A percentile compares a stretch with the other conserved stretches of the same genome.
Evolutionary conservation across 2,329 filamentous ascomycete species (phyloP).

Genomic region (Monosporascus sp.): DNA sequence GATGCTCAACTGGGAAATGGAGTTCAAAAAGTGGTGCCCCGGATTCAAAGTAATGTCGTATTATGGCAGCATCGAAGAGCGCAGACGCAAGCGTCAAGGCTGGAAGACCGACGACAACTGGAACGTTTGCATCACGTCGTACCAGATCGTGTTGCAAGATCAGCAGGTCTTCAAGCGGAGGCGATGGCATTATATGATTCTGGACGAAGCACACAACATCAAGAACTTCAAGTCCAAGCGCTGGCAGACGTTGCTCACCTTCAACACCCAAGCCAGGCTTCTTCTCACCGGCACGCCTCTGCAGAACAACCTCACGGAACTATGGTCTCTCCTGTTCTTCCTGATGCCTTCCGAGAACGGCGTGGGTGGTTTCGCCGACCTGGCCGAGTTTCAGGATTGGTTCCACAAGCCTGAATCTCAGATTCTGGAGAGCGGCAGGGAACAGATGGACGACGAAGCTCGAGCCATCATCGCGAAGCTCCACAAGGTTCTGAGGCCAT

Average conservation of each 20-base stretch:
- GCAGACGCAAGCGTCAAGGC: constrained; percentile 81
- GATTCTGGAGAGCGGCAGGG: constrained; percentile 88
- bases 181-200: constrained; percentile 95
- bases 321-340: constrained; percentile 97
- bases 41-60: constrained; percentile 98
- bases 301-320: constrained; percentile 92
- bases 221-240: constrained; percentile 98
- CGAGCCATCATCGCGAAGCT: constrained; percentile 88
- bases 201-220: constrained; percentile 98
- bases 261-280: constrained; percentile 83
- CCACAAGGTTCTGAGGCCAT: constrained; percentile 89
- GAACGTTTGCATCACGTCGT: constrained; percentile 97
- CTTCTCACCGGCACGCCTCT: constrained; percentile 90
- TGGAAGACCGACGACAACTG: constrained; percentile 92
- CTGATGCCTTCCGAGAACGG: constrained; percentile 87
- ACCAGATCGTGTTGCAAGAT: constrained; percentile 92
- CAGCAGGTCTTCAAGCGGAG: constrained; percentile 89
- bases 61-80: constrained; percentile 90
- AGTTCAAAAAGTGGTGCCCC: constrained; percentile 98
- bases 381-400: constrained; percentile 96
- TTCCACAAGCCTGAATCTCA: constrained; percentile 94
- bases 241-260: constrained; percentile 91
- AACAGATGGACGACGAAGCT: constrained; percentile 91
- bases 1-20: constrained; percentile 99
- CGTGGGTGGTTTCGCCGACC: constrained; percentile 82